Conservation (phyloP, 2,329 filamentous ascomycete genomes). For the Cryphonectria carpinicola region DNA sequence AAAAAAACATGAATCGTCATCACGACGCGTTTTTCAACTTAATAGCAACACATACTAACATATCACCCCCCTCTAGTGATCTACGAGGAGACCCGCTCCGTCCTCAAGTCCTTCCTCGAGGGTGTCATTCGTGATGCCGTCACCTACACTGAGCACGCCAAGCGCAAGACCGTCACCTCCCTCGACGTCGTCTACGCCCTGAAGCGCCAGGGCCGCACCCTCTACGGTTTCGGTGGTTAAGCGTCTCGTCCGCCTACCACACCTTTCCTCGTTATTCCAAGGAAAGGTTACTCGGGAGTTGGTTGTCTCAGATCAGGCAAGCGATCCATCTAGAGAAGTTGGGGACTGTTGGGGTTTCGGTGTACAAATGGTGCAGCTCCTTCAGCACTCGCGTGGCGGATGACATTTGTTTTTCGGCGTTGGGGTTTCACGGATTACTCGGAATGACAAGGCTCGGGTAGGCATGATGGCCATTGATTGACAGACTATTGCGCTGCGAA, state of each 20-base stretch:
- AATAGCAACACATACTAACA: conserved; percentile 28
- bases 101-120: conserved; percentile 83
- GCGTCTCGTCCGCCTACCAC: conserved; percentile 7
- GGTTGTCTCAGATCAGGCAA: conserved; percentile 15
- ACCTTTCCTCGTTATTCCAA: background rate
- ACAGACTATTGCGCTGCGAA: conserved; percentile 25
- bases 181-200: conserved; percentile 67
- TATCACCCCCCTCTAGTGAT: conserved; percentile 57
- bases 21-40: background rate
- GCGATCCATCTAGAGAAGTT: conserved; percentile 10
- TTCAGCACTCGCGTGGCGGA: conserved; percentile 21
- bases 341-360: conserved; percentile 15
- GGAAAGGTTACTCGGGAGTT: conserved; percentile 8
- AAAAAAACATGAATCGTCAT: background rate
- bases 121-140: conserved; percentile 79
- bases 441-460: conserved; percentile 32
- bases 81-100: conserved; percentile 82
- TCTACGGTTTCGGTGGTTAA: conserved; percentile 72
- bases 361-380: conserved; percentile 20
- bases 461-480: conserved; percentile 30
- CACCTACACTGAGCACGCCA: conserved; percentile 83
- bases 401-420: conserved; percentile 33
- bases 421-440: conserved; percentile 32
- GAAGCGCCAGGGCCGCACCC: conserved; percentile 68
- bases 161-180: conserved; percentile 74